Evolutionary conservation across 306 rosid species (phyloP).

Genomic region (Malus orientalis): DNA sequence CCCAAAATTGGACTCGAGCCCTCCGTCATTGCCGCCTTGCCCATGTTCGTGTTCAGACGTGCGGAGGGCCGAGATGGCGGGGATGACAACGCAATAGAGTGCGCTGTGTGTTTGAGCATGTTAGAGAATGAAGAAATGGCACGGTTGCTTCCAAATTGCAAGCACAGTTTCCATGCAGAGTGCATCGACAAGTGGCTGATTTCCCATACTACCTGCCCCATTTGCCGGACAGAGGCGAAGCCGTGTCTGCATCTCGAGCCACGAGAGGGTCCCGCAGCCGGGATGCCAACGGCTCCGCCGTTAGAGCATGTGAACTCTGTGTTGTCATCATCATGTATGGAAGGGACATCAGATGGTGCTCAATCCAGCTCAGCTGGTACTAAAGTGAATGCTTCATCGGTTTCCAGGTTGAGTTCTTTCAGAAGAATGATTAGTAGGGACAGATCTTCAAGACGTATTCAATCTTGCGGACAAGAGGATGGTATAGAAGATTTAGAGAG

Average conservation of each 20-base stretch:
- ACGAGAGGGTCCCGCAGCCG: constrained; percentile 35
- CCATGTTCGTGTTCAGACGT: constrained; percentile 26
- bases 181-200: constrained; percentile 60
- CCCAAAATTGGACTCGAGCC: constrained; percentile 40
- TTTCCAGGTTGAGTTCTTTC: constrained; percentile 41
- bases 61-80: neutral
- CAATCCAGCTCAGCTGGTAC: constrained; percentile 12
- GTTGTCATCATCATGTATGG: neutral
- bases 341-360: constrained; percentile 25
- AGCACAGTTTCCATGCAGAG: constrained; percentile 44
- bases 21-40: constrained; percentile 31
- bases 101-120: constrained; percentile 50
- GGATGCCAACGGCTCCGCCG: constrained; percentile 13
- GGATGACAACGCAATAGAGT: constrained; percentile 11
- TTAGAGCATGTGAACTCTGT: neutral
- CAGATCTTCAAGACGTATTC: constrained; percentile 35
- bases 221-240: constrained; percentile 46
- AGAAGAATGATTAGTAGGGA: constrained; percentile 46
- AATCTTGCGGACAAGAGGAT: constrained; percentile 17
- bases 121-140: constrained; percentile 37
- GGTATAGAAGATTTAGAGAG: constrained; percentile 46
- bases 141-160: constrained; percentile 50
- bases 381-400: constrained; percentile 16
- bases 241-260: constrained; percentile 28
- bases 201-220: constrained; percentile 46